Conservation (phyloP, 2,329 filamentous ascomycete species). For the Thielaviopsis ethacetica region DNA sequence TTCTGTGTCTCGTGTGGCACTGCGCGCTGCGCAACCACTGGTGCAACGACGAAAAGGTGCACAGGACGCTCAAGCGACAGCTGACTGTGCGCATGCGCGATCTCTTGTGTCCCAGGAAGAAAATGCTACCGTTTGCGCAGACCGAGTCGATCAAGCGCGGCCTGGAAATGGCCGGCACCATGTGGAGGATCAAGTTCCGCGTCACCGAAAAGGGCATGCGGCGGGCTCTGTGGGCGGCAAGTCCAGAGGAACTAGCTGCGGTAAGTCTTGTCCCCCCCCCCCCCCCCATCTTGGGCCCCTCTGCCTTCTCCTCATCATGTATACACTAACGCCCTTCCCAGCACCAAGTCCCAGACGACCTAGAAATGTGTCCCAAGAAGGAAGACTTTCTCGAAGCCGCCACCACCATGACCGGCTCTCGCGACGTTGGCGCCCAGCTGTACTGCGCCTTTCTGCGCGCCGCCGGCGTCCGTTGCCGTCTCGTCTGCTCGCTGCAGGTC, state of each 20-base stretch:
- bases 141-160: constrained; percentile 67
- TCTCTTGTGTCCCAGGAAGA: constrained; percentile 51
- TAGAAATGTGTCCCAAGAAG: constrained; percentile 52
- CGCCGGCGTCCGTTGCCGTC: constrained; percentile 63
- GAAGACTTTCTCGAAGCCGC: constrained; percentile 61
- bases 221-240: constrained; percentile 60
- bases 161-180: constrained; percentile 48
- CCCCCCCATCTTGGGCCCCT: background rate
- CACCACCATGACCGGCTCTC: constrained; percentile 55
- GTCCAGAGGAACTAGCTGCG: constrained; percentile 40
- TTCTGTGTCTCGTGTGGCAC: constrained; percentile 70
- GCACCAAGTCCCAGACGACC: constrained; percentile 42
- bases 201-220: constrained; percentile 56
- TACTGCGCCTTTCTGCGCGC: constrained; percentile 76
- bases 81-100: constrained; percentile 48
- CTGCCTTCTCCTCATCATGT: no score
- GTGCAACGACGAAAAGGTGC: constrained; percentile 64
- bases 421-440: constrained; percentile 77
- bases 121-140: constrained; percentile 56
- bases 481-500: constrained; percentile 82
- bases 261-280: constrained; percentile 22
- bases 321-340: constrained; percentile 18
- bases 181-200: constrained; percentile 54
- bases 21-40: constrained; percentile 64
- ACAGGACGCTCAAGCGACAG: constrained; percentile 47